Evolutionary conservation across 163 green algal genomes (phyloP).

Genomic region (Chloromonas sp.): DNA sequence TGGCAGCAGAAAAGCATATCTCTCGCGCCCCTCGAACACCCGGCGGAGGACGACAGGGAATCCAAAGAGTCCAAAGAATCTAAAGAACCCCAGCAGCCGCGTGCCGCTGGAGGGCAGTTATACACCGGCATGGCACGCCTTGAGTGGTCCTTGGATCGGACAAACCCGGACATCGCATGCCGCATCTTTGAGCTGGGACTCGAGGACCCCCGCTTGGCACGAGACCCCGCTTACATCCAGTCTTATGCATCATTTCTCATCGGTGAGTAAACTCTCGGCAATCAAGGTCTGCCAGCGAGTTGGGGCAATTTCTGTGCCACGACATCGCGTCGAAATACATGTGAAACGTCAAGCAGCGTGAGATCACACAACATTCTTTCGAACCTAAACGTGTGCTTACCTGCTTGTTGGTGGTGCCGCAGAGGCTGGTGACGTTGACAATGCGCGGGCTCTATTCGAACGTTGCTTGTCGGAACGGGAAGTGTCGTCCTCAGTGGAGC

Average conservation of each 20-base stretch:
- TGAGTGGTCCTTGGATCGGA: conserved; percentile 56
- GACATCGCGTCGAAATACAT: no score
- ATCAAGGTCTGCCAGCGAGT: no score
- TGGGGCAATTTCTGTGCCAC: no score
- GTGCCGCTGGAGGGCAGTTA: conserved; percentile 27
- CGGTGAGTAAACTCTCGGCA: conserved; percentile 16
- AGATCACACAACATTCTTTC: no score
- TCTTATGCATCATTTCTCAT: conserved; percentile 41
- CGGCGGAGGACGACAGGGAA: neutral
- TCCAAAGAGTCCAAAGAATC: no score
- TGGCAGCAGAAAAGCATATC: conserved; percentile 26
- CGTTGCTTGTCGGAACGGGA: conserved; percentile 57
- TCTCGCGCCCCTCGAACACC: neutral
- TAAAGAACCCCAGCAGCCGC: no score
- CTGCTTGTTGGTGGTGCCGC: conserved; percentile 8
- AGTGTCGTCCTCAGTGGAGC: conserved; percentile 15
- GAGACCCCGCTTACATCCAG: conserved; percentile 52
- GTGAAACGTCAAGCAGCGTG: no score
- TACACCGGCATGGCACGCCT: conserved; percentile 73
- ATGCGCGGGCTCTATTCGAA: conserved; percentile 82
- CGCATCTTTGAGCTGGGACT: conserved; percentile 49
- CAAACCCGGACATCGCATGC: conserved; percentile 1
- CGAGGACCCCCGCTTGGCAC: conserved; percentile 47
- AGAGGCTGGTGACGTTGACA: conserved; percentile 73
- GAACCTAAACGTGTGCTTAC: neutral